Percentiles rank a stretch among this genome's conserved stretches.
Conservation (phyloP, 1,139 yeast genomes). For the Yamadazyma triangularis region DNA sequence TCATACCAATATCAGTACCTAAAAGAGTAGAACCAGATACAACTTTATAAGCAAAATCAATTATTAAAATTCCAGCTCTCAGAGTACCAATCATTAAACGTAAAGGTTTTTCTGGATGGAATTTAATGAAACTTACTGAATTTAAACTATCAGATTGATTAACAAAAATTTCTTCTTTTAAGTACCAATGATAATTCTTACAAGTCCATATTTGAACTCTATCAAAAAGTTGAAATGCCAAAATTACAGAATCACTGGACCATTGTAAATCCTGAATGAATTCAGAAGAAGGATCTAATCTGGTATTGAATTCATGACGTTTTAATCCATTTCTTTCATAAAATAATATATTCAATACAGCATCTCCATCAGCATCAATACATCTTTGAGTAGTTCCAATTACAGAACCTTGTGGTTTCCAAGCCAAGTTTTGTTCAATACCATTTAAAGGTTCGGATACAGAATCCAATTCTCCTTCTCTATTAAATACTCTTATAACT, state of each 20-base stretch:
- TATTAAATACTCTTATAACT: slow-evolving; percentile 74
- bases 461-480: slow-evolving; percentile 76
- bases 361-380: slow-evolving; percentile 42
- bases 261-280: slow-evolving; percentile 57
- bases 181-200: slow-evolving; percentile 93
- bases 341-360: slow-evolving; percentile 58
- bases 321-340: slow-evolving; percentile 92
- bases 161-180: slow-evolving; percentile 68
- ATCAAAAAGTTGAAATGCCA: slow-evolving; percentile 61
- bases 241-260: slow-evolving; percentile 78
- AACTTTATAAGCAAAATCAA: slow-evolving; percentile 64
- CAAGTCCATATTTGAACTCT: slow-evolving; percentile 83
- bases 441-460: slow-evolving; percentile 91
- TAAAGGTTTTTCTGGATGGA: slow-evolving; percentile 89
- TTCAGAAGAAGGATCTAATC: slow-evolving; percentile 49
- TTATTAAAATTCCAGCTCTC: slow-evolving; percentile 46
- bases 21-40: slow-evolving; percentile 64
- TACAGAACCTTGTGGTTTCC: slow-evolving; percentile 90
- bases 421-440: slow-evolving; percentile 65
- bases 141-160: slow-evolving; percentile 21
- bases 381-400: slow-evolving; percentile 78
- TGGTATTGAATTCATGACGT: slow-evolving; percentile 77
- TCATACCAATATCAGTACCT: slow-evolving; percentile 74
- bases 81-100: slow-evolving; percentile 63
- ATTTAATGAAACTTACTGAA: slow-evolving; percentile 50